Base-by-base conservation (phyloP, 768 basidiomycete species). In the Pholiota molesta region DNA sequence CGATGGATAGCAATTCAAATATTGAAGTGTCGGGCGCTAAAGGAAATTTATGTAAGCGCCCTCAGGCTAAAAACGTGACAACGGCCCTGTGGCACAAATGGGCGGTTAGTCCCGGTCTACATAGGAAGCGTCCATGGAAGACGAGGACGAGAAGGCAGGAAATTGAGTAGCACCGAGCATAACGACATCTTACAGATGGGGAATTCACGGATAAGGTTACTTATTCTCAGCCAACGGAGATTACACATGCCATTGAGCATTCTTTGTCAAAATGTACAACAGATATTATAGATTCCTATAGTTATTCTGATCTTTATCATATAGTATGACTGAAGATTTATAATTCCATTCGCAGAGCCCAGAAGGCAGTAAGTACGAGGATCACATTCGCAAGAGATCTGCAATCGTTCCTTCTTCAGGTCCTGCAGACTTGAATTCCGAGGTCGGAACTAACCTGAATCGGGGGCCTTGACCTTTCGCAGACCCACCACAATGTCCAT, bases 391-490 rank as follows among this genome's bases (percentile, higher is more conserved):
- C n/a, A n/a, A 23, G 8, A 49, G 47, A 49, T 49, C 23, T 49
- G 14, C 47, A 44, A 1, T 6, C 5, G 9, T 26, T 19, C 47
- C 35, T 37, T 37, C 31, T 26, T 26, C 47, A 49, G 47, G 47
- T 8, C 31, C 21, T 23, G 42, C 19, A n/a, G 42, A 19, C 42
- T 44, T 44, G 17, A 49, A 21, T 13, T 26, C 47, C 47, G 47
- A 49, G 47, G 47, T 49, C 47, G 47, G 47, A 49, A 23, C 47
- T 49, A 49, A 49, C 47, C 47, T 49, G 47, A 14, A 49, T 28
- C 23, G 47, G 10, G n/a, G 21, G 21, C 19, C 5, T 26, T 26
- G 47, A 49, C 23, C 33, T 37, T 37, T 37, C 35, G 13, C 35
- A 37, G 35, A 6, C 35, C 47, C 47, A 49, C 47, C 23, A 26